Evolutionary conservation across 2,329 filamentous ascomycete species (phyloP).

Genomic region (Taxawa tesnikishii): DNA sequence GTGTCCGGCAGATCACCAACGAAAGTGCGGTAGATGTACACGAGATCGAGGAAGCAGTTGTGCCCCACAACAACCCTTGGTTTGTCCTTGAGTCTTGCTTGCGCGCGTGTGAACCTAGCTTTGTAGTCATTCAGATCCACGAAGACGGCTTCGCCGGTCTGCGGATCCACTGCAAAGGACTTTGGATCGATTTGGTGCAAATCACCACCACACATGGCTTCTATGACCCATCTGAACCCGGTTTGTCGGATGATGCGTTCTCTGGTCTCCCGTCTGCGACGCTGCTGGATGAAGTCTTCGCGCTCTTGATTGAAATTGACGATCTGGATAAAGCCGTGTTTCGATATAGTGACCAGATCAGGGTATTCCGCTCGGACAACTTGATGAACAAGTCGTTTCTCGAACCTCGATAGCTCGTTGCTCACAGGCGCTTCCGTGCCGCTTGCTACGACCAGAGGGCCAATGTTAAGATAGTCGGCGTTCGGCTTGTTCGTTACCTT

Average conservation of each 20-base stretch:
- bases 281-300: slow-evolving; percentile 28
- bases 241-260: slow-evolving; percentile 31
- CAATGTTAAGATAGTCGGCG: slow-evolving; percentile 21
- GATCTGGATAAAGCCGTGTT: slow-evolving; percentile 30
- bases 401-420: slow-evolving; percentile 41
- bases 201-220: slow-evolving; percentile 29
- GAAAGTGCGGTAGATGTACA: slow-evolving; percentile 53
- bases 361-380: slow-evolving; percentile 51
- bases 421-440: slow-evolving; percentile 4
- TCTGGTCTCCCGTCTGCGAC: slow-evolving; percentile 24
- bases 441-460: slow-evolving; percentile 11
- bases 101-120: slow-evolving; percentile 25
- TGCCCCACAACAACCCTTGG: slow-evolving; percentile 48
- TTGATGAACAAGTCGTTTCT: slow-evolving; percentile 54
- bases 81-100: slow-evolving; percentile 29
- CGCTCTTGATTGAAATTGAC: slow-evolving; percentile 27
- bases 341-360: slow-evolving; percentile 28
- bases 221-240: slow-evolving; percentile 38
- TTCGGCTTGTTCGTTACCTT: slow-evolving; percentile 17
- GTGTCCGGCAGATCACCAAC: slow-evolving; percentile 43
- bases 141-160: slow-evolving; percentile 21
- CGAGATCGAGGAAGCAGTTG: slow-evolving; percentile 52
- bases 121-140: slow-evolving; percentile 22
- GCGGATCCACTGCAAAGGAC: slow-evolving; percentile 21
- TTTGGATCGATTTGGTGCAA: slow-evolving; percentile 23